Evolutionary conservation across 164 flowering plant species (phyloP), one percentile per base, ranked within the genome.

Genomic region (Piper longum): DNA sequence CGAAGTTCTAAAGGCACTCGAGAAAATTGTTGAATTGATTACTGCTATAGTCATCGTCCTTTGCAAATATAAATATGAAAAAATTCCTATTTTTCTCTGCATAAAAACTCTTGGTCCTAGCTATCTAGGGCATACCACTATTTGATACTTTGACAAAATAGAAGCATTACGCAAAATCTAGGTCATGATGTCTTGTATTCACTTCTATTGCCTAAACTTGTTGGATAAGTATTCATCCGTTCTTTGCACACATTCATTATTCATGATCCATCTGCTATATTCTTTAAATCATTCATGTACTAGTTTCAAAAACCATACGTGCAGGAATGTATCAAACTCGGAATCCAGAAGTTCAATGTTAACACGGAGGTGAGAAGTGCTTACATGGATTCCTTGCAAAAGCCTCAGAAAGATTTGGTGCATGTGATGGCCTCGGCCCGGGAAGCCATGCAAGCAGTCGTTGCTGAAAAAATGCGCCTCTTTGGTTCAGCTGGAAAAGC

Each of bases 401-500:
- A 40, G 59, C 79, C 87, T 2, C 74, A 76, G 72, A 85, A 83
- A 64, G 99, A 95, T 73, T 84, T 95, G 7, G 81, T 91, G 67
- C 77, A 87, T 69, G 86, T 85, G 6, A 85, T 95, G 96, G 69
- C 70, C 42, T 76, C 90, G 54, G 89, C 98, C 6, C 87, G 81
- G 74, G 89, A 87, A 65, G 90, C 98, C 72, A 95, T 95, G 99
- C 89, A 91, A 80, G 85, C 80, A 57, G 96, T 95, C 36, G 78
- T 86, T 63, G 87, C 87, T 11, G 96, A 91, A 71, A 95, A 95
- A 82, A 89, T 95, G 96, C 86, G 63, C 57, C 79, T 91, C 19
- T 95, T 95, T 79, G 99, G 99, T 61, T 95, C 99, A 58, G 74
- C 91, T 7, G 99, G 99, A 66, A 95, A 89, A 73, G 96, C 91